These are phyloP conservation scores for Aspergillus egyptiacus DNA, from an alignment of 495 filamentous ascomycete species.

Conservation along the genomic window DNA sequence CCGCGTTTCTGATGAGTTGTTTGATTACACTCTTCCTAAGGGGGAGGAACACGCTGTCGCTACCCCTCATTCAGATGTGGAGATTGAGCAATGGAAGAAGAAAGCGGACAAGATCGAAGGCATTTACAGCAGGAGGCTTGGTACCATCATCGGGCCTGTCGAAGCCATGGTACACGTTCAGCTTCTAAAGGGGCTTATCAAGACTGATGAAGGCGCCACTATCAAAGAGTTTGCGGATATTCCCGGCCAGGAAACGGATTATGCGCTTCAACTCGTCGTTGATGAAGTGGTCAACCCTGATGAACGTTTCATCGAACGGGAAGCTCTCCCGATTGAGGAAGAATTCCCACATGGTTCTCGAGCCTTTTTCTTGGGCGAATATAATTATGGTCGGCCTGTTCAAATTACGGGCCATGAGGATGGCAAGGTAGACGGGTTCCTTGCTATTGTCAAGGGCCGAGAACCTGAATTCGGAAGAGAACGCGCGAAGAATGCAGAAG, in stretches of 20 bases:
- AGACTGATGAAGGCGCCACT: conserved; percentile 84
- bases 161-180: conserved; percentile 88
- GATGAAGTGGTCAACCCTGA: conserved; percentile 89
- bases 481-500: conserved; percentile 62
- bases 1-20: conserved; percentile 87
- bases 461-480: conserved; percentile 76
- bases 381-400: conserved; percentile 83
- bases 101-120: conserved; percentile 80
- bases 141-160: conserved; percentile 78
- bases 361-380: conserved; percentile 95
- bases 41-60: conserved; percentile 55
- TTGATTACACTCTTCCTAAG: conserved; percentile 71
- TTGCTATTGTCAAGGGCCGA: conserved; percentile 59
- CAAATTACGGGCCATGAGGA: conserved; percentile 70
- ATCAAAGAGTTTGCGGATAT: conserved; percentile 90
- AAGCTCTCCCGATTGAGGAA: conserved; percentile 77
- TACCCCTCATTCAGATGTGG: conserved; percentile 65
- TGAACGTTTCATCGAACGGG: conserved; percentile 83
- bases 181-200: conserved; percentile 82
- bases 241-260: conserved; percentile 86
- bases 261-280: conserved; percentile 83
- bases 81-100: conserved; percentile 75
- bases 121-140: conserved; percentile 82
- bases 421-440: conserved; percentile 68
- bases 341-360: conserved; percentile 79